Evolutionary conservation across 225 moss, liverwort and hornwort genomes (phyloP).

Genomic region (Marchantia polymorpha): DNA sequence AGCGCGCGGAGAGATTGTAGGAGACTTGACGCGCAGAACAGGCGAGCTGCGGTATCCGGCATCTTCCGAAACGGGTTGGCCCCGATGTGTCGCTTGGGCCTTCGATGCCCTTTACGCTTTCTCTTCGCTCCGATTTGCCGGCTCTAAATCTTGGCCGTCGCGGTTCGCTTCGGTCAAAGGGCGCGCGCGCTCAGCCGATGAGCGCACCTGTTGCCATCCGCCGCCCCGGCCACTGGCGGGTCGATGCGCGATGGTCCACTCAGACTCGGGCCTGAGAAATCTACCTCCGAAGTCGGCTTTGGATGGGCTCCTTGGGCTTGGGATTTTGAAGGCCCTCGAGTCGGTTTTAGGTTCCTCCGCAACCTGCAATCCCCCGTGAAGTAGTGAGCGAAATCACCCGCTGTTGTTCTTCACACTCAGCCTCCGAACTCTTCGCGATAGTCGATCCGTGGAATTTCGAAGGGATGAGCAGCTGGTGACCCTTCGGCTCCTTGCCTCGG

Average conservation of each 20-base stretch:
- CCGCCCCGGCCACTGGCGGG: not conserved
- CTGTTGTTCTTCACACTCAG: conserved; percentile 1
- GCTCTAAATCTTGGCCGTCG: not conserved
- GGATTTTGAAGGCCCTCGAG: not conserved
- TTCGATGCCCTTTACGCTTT: conserved; percentile 25
- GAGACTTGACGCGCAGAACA: conserved; percentile 14
- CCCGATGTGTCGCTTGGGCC: conserved; percentile 22
- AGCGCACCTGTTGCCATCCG: conserved; percentile 31
- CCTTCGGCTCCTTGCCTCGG: conserved; percentile 24
- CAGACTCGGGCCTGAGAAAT: not conserved
- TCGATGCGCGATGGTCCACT: not conserved
- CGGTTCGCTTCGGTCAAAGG: conserved; percentile 24
- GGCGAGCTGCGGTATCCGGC: conserved; percentile 17
- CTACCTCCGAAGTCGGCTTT: not conserved
- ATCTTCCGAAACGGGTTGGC: conserved; percentile 21
- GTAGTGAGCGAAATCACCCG: not conserved
- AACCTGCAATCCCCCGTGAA: conserved; percentile 34
- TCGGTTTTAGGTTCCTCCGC: not conserved
- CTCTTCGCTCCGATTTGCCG: not conserved
- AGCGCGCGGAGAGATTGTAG: conserved; percentile 40
- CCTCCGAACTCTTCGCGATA: conserved; percentile 15
- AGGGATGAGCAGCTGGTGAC: conserved; percentile 26
- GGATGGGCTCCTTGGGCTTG: not conserved
- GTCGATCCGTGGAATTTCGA: conserved; percentile 38
- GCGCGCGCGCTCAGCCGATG: conserved; percentile 11